A percentile compares a stretch with the other conserved stretches of the same genome.
phyloP scores from a whole-genome alignment of 2,329 filamentous ascomycete species.

The Alternaria brassicicola region DNA sequence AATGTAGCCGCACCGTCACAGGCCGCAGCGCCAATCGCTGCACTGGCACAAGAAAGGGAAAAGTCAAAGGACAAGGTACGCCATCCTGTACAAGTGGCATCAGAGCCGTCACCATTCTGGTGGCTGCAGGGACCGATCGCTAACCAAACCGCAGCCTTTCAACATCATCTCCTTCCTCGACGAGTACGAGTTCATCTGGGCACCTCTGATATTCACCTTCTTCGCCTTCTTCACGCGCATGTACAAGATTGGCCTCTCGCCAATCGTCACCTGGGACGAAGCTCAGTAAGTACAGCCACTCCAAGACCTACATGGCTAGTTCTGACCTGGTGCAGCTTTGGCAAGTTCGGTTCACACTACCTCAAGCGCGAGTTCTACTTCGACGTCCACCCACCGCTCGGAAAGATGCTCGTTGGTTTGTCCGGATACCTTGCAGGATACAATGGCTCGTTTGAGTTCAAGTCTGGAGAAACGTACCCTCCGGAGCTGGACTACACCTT shows the following conservation, averaged over 20 bases:
- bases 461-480: conserved; percentile 95
- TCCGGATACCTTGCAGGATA: conserved; percentile 97
- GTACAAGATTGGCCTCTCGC: conserved; percentile 71
- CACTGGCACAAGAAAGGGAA: conserved; percentile 46
- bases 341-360: conserved; percentile 98
- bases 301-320: background rate
- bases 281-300: conserved; percentile 64
- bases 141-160: conserved; percentile 48
- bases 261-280: conserved; percentile 78
- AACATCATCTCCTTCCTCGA: conserved; percentile 68
- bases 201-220: conserved; percentile 67
- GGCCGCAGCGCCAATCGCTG: conserved; percentile 35
- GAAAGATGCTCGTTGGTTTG: conserved; percentile 97
- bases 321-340: conserved; percentile 66
- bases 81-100: background rate
- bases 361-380: conserved; percentile 99
- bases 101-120: conserved; percentile 8
- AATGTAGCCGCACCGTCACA: conserved; percentile 46
- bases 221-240: conserved; percentile 70
- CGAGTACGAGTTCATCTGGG: conserved; percentile 66
- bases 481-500: conserved; percentile 95
- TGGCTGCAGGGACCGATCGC: conserved; percentile 9
- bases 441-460: conserved; percentile 99
- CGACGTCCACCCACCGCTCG: conserved; percentile 92
- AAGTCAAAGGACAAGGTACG: conserved; percentile 58